Conservation (phyloP, 306 rosid species). For the Adenanthera pavonina region DNA sequence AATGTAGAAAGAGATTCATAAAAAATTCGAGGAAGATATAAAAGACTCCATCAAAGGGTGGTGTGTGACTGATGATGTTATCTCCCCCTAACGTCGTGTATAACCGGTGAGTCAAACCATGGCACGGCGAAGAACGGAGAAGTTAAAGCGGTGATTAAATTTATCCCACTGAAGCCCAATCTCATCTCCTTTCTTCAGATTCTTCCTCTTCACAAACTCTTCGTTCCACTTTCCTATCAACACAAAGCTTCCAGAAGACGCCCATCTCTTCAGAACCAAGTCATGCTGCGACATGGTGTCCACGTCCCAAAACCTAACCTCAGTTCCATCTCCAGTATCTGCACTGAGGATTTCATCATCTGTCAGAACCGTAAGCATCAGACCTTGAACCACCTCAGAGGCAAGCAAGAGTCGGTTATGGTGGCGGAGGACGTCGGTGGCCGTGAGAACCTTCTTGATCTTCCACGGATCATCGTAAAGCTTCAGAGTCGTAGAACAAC, state of each 20-base stretch:
- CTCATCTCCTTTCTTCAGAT: neutral
- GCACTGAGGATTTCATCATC: neutral
- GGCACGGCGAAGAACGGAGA: neutral
- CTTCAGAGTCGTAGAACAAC: neutral
- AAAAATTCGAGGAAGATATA: no score
- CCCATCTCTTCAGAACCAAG: neutral
- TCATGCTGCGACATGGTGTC: neutral
- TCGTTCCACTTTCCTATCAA: neutral
- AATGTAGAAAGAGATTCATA: no score
- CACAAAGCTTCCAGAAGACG: neutral
- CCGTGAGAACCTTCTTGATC: neutral
- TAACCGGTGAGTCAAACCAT: neutral
- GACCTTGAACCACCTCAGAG: neutral
- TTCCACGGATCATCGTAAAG: neutral
- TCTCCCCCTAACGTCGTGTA: no score
- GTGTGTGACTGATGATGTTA: no score
- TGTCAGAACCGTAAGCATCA: neutral
- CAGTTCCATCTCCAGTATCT: neutral
- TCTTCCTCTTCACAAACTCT: neutral
- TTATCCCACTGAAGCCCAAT: constrained; percentile 4
- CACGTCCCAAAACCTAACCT: neutral
- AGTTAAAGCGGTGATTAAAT: neutral
- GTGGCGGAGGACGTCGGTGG: neutral
- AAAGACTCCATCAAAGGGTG: no score
- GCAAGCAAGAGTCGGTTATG: neutral